These are phyloP conservation scores for Trichoderma sp. DNA, from an alignment of 2,329 filamentous ascomycete genomes.

Conservation along the genomic window DNA sequence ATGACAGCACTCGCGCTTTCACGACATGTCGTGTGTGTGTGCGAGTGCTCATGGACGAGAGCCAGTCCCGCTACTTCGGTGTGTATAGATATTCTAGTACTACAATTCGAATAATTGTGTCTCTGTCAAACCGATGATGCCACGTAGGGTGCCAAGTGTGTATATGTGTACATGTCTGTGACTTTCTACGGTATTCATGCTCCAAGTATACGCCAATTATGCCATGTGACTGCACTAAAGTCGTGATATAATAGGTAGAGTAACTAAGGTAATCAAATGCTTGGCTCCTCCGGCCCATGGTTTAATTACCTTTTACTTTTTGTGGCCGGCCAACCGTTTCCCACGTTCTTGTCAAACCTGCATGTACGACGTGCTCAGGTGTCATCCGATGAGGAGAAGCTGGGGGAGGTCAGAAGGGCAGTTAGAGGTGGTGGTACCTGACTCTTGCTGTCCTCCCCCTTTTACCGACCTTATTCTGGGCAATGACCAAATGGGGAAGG, in stretches of 20 bases:
- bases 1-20: neutral
- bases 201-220: neutral
- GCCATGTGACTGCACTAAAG: neutral
- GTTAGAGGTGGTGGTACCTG: neutral
- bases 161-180: neutral
- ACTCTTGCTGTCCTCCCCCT: neutral
- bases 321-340: neutral
- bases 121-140: constrained; percentile 4
- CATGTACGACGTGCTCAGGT: neutral
- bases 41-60: neutral
- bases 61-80: neutral
- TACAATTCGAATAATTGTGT: constrained; percentile 12
- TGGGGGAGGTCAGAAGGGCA: neutral
- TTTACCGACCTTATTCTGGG: neutral
- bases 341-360: neutral
- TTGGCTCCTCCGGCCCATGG: neutral
- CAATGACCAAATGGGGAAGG: neutral
- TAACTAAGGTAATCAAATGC: neutral
- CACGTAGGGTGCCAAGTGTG: neutral
- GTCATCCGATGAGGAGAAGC: neutral
- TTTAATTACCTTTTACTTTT: neutral
- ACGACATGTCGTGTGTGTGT: neutral
- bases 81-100: constrained; percentile 19
- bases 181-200: neutral
- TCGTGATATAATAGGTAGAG: neutral